A percentile compares a stretch with the other conserved stretches of the same genome.
Evolutionary conservation across 2,329 filamentous ascomycete genomes (phyloP).

Genomic region (Cercospora zeae-maydis): DNA sequence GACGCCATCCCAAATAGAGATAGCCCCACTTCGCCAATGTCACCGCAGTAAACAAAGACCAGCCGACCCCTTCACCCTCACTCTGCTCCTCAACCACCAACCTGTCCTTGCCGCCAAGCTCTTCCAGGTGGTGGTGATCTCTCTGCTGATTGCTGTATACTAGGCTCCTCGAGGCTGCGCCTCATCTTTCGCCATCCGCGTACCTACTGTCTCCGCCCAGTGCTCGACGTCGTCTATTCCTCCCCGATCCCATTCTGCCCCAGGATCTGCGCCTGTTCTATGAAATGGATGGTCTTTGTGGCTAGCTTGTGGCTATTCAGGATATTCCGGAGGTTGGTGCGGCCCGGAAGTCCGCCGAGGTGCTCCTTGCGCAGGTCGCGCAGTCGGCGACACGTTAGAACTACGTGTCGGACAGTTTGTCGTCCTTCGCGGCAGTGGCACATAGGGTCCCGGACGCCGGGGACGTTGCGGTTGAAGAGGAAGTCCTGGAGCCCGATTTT

Average conservation of each 20-base stretch:
- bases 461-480: slow-evolving; percentile 7
- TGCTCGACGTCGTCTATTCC: slow-evolving; percentile 17
- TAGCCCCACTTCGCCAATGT: too few species aligned
- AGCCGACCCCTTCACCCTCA: slow-evolving; percentile 12
- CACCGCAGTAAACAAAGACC: background rate
- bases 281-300: slow-evolving; percentile 17
- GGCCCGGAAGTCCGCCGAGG: background rate
- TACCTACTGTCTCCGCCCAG: slow-evolving; percentile 18
- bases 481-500: slow-evolving; percentile 19
- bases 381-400: slow-evolving; percentile 16
- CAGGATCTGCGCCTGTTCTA: slow-evolving; percentile 19
- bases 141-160: slow-evolving; percentile 6
- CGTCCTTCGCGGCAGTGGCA: slow-evolving; percentile 14
- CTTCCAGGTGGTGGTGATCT: slow-evolving; percentile 5
- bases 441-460: slow-evolving; percentile 9
- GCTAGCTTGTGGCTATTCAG: slow-evolving; percentile 20
- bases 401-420: slow-evolving; percentile 19
- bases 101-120: background rate
- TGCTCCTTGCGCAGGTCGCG: slow-evolving; percentile 14
- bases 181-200: slow-evolving; percentile 14
- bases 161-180: slow-evolving; percentile 17
- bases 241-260: slow-evolving; percentile 17
- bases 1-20: too few species aligned
- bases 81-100: slow-evolving; percentile 11
- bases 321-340: slow-evolving; percentile 14